A percentile compares a stretch with the other conserved stretches of the same genome.
These are phyloP conservation scores for Emmonsiellopsis sp. DNA, from an alignment of 2,329 filamentous ascomycete genomes.

Conservation along the genomic window DNA sequence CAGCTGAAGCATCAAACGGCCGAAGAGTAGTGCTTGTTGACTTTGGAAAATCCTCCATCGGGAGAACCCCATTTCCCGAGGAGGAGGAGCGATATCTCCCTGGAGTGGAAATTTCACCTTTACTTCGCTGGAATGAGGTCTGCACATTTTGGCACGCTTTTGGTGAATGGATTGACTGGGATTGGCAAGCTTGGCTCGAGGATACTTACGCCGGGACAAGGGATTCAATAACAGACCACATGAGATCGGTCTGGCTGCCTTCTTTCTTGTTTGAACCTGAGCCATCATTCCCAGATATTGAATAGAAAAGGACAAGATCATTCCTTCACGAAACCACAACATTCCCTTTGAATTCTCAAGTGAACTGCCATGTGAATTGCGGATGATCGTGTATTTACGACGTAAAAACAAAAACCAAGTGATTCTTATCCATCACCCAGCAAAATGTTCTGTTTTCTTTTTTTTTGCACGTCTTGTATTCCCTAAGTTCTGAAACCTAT, in stretches of 20 bases:
- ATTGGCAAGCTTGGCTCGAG: constrained; percentile 10
- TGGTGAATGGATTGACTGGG: constrained; percentile 11
- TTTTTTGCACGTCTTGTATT: too few species aligned
- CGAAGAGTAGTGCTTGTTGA: constrained; percentile 3
- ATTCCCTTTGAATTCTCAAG: too few species aligned
- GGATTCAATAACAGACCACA: constrained; percentile 6
- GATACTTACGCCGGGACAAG: constrained; percentile 1
- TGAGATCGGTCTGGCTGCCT: constrained; percentile 3
- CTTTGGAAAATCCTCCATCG: constrained; percentile 1
- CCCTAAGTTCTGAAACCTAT: too few species aligned
- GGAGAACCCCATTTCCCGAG: background rate
- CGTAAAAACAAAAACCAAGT: too few species aligned
- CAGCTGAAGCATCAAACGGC: background rate
- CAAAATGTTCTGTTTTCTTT: too few species aligned
- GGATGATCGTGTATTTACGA: too few species aligned
- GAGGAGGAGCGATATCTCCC: constrained; percentile 1
- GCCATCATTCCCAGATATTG: background rate
- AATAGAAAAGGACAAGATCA: too few species aligned
- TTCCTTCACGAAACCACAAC: too few species aligned
- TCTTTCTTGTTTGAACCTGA: background rate
- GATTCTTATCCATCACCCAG: too few species aligned
- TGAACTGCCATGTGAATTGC: too few species aligned
- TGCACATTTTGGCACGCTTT: constrained; percentile 1
- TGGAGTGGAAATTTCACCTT: constrained; percentile 4
- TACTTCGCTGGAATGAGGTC: constrained; percentile 6